phyloP scores from a whole-genome alignment of 495 filamentous ascomycete genomes.

The Hypoxylon cercidicola region DNA sequence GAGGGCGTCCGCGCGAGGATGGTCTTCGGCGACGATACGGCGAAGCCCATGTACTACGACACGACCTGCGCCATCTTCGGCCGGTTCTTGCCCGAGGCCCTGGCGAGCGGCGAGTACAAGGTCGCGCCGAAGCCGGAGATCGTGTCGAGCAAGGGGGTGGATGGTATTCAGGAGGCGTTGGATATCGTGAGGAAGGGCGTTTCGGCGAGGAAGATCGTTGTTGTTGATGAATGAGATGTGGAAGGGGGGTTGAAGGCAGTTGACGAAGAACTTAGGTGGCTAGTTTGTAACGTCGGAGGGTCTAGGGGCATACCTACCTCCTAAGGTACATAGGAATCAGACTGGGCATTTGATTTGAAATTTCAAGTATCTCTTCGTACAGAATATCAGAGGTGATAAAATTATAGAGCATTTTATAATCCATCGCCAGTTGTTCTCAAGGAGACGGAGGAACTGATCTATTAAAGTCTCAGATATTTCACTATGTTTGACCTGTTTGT shows the following conservation, averaged over 20 bases:
- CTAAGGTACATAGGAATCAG: too few relatives aligned
- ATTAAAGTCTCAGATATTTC: too few relatives aligned
- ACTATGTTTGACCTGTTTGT: too few relatives aligned
- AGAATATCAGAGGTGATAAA: too few relatives aligned
- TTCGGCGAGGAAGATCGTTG: slow-evolving; percentile 61
- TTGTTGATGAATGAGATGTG: slow-evolving; percentile 28
- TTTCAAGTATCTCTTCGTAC: too few relatives aligned
- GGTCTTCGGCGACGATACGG: not conserved
- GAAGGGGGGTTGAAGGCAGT: too few relatives aligned
- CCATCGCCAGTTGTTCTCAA: too few relatives aligned
- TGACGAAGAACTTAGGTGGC: too few relatives aligned
- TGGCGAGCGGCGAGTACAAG: slow-evolving; percentile 37
- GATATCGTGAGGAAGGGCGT: slow-evolving; percentile 52
- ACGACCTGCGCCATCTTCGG: slow-evolving; percentile 25
- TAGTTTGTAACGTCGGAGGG: not conserved
- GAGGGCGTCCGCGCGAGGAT: slow-evolving; percentile 18
- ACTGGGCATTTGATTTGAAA: too few relatives aligned
- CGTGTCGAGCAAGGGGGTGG: slow-evolving; percentile 40
- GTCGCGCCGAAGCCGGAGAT: slow-evolving; percentile 43
- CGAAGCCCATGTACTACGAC: slow-evolving; percentile 16
- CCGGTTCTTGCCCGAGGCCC: slow-evolving; percentile 38
- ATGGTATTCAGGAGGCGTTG: slow-evolving; percentile 44
- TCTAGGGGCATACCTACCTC: too few relatives aligned
- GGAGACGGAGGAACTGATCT: too few relatives aligned
- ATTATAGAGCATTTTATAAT: too few relatives aligned